Evolutionary conservation across 2,329 filamentous ascomycete genomes (phyloP), one percentile per base, ranked within the genome.

Genomic region (Claviceps paspali): DNA sequence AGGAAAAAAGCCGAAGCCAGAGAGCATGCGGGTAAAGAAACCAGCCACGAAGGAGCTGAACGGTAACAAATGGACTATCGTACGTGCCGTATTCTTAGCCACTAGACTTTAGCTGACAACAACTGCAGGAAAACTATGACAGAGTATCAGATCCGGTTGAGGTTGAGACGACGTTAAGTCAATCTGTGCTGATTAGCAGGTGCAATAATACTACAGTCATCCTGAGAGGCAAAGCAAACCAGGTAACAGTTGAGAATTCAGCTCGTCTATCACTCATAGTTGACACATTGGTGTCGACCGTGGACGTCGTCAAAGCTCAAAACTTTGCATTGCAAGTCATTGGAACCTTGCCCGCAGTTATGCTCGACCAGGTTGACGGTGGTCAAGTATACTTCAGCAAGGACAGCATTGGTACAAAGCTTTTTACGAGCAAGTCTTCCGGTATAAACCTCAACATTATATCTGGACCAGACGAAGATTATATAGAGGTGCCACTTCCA

Each of bases 251-350:
- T 48, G 91, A 96, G 62, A 95, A 95, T 63, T 88, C 80, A 39
- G 74, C 70, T 33, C 79, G 84, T 35, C 67, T 92, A 14, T 92
- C 84, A 21, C 72, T 98, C 37, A 76, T 96, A 36, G 73, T 96
- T 38, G 88, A 96, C 50, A 83, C 78, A 1, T 76, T 96, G 9
- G 83, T 96, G 33, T 92, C 83, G 34, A 85, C 82, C 23, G 76
- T 98, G 39, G 91, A 98, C 52, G 82, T 93, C 18, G 91, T 98
- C 67, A 96, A 96, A 63, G 88, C 82, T 33, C 75, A 82, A 48
- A 93, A 91, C 58, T 94, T 98, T 55, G 87, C 86, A 11, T 67
- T 96, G n/a, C 86, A 95, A 60, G 82, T 98, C 36, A 64, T 92
- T 38, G 87, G 87, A 36, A 73, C 73, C 3, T 72, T 94, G 11